Evolutionary conservation across 2,329 filamentous ascomycete species (phyloP).

Genomic region (Tetracladium maxilliforme): DNA sequence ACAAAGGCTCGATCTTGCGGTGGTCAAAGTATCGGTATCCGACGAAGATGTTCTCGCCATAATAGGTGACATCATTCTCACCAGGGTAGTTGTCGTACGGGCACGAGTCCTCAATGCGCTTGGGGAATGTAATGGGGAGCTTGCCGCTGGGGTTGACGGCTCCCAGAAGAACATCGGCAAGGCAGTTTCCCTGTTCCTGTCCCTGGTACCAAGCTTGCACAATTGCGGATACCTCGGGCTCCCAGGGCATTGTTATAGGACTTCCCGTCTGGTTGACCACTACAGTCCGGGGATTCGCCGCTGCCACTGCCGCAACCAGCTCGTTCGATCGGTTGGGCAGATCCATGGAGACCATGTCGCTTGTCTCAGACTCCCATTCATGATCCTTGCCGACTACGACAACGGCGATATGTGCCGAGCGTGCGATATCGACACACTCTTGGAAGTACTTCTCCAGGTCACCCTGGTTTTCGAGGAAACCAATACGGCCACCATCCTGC

Average conservation of each 20-base stretch:
- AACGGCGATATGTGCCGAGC: conserved; percentile 40
- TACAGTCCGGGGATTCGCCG: conserved; percentile 37
- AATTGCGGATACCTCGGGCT: conserved; percentile 16
- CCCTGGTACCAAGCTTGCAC: conserved; percentile 41
- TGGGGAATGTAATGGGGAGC: conserved; percentile 42
- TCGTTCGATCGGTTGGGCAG: conserved; percentile 6
- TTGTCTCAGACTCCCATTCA: conserved; percentile 10
- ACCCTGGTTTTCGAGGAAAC: conserved; percentile 14
- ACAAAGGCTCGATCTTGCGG: conserved; percentile 33
- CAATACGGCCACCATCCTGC: conserved; percentile 13
- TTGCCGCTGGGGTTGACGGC: conserved; percentile 44
- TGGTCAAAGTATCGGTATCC: conserved; percentile 50
- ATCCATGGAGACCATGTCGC: conserved; percentile 7
- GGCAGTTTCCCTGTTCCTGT: conserved; percentile 46
- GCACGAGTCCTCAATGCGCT: conserved; percentile 39
- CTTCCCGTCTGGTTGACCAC: conserved; percentile 47
- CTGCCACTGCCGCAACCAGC: conserved; percentile 31
- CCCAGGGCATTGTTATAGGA: conserved; percentile 37
- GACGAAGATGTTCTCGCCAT: conserved; percentile 48
- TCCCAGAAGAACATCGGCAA: conserved; percentile 46
- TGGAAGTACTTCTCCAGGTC: conserved; percentile 4
- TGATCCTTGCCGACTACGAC: conserved; percentile 43
- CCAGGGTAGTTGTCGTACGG: conserved; percentile 39
- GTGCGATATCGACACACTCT: conserved; percentile 37
- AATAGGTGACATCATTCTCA: conserved; percentile 41